Evolutionary conservation across 2,329 filamentous ascomycete species (phyloP).

Genomic region (Cercospora janseana): DNA sequence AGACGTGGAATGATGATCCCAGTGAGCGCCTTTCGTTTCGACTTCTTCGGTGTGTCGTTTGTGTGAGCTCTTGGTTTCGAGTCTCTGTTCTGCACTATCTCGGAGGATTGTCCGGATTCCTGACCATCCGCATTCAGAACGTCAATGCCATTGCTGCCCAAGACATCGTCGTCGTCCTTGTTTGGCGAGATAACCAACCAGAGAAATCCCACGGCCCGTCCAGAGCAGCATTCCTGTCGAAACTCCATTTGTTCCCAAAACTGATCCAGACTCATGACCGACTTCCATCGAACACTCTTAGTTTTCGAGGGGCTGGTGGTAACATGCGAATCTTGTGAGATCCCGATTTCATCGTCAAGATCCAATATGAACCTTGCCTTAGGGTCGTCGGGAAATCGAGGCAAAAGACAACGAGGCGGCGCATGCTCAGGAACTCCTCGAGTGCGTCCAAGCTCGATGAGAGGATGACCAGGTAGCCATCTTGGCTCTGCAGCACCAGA

Average conservation of each 20-base stretch:
- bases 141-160: background rate
- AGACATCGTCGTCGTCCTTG: slow-evolving; percentile 5
- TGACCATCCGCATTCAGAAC: slow-evolving; percentile 22
- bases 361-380: slow-evolving; percentile 88
- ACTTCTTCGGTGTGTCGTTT: slow-evolving; percentile 29
- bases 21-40: slow-evolving; percentile 49
- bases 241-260: slow-evolving; percentile 99
- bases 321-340: slow-evolving; percentile 34
- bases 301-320: slow-evolving; percentile 40
- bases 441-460: slow-evolving; percentile 69
- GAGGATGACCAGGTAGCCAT: slow-evolving; percentile 65
- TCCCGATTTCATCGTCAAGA: slow-evolving; percentile 69
- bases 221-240: slow-evolving; percentile 91
- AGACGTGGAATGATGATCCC: slow-evolving; percentile 64
- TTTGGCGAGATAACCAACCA: slow-evolving; percentile 79
- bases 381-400: slow-evolving; percentile 90
- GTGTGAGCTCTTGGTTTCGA: background rate
- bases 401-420: slow-evolving; percentile 76
- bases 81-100: slow-evolving; percentile 11
- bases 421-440: slow-evolving; percentile 52
- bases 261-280: slow-evolving; percentile 76
- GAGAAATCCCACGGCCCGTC: slow-evolving; percentile 86
- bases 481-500: slow-evolving; percentile 28
- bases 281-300: slow-evolving; percentile 73
- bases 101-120: slow-evolving; percentile 16